Percentiles rank a stretch among this genome's conserved stretches.
Conservation (phyloP, 1,139 yeast species). For the Blastobotrys raffinosifermentans region DNA sequence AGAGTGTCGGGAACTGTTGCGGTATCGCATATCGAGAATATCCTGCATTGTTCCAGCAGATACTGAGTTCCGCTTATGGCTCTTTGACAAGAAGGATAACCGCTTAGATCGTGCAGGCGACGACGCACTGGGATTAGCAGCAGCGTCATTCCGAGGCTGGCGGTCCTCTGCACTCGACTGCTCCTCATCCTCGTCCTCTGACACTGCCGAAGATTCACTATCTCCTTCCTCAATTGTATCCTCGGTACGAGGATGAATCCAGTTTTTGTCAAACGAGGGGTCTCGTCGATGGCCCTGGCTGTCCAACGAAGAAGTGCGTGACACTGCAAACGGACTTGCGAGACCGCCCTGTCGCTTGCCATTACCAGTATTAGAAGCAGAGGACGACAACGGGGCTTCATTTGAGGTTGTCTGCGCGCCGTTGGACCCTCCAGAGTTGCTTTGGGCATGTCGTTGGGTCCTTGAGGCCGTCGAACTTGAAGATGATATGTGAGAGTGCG, state of each 20-base stretch:
- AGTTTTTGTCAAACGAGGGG: constrained; percentile 18
- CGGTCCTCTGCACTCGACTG: too few species aligned
- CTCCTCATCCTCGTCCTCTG: background rate
- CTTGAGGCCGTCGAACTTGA: background rate
- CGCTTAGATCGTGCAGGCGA: too few species aligned
- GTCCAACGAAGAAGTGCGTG: constrained; percentile 25
- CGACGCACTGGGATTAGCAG: too few species aligned
- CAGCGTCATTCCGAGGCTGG: too few species aligned
- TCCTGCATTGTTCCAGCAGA: background rate
- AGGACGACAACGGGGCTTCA: background rate
- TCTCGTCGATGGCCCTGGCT: background rate
- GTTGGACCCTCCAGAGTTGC: background rate
- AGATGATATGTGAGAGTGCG: background rate
- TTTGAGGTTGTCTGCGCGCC: constrained; percentile 1
- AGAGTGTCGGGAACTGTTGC: constrained; percentile 12
- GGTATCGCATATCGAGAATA: constrained; percentile 6
- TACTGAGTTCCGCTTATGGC: constrained; percentile 1
- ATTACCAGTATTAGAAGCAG: background rate
- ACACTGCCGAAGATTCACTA: background rate
- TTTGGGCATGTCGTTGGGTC: background rate
- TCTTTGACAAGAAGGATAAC: background rate
- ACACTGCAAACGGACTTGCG: too few species aligned
- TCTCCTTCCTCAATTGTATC: background rate
- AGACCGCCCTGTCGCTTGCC: constrained; percentile 5
- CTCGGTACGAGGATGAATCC: constrained; percentile 23